phyloP scores from a whole-genome alignment of 1,284 basidiomycete species.

The Hortiboletus rubellus region DNA sequence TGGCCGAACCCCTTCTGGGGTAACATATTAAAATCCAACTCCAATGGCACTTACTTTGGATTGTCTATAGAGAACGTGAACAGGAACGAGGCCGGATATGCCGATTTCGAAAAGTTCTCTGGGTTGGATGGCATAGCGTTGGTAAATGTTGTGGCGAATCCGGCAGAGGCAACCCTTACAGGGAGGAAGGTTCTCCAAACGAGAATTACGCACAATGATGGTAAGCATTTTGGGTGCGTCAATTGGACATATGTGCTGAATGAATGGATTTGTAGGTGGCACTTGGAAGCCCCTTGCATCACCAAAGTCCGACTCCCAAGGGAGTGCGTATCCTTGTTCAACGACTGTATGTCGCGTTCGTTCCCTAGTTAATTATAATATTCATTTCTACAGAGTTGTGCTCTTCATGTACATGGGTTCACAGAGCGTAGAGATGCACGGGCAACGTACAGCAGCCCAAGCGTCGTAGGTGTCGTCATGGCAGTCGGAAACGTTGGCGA shows the following conservation, averaged over 20 bases:
- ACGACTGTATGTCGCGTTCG: constrained; percentile 49
- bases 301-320: constrained; percentile 76
- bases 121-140: constrained; percentile 95
- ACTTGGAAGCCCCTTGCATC: constrained; percentile 85
- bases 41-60: constrained; percentile 96
- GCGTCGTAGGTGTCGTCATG: constrained; percentile 91
- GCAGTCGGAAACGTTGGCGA: constrained; percentile 98
- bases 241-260: background rate
- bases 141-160: constrained; percentile 87
- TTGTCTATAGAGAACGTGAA: constrained; percentile 88
- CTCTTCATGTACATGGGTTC: constrained; percentile 92
- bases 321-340: constrained; percentile 73
- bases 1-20: constrained; percentile 80
- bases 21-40: constrained; percentile 94
- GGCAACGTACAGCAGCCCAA: constrained; percentile 91
- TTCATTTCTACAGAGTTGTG: constrained; percentile 60
- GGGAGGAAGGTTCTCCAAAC: constrained; percentile 80
- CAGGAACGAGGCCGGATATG: constrained; percentile 82
- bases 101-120: constrained; percentile 98
- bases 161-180: constrained; percentile 71
- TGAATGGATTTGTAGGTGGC: constrained; percentile 53
- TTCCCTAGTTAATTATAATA: background rate
- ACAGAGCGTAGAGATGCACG: constrained; percentile 90
- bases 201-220: constrained; percentile 96
- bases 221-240: constrained; percentile 39